Conservation (phyloP, 352 stramenopile species). For the Globisporangium radiosum region DNA sequence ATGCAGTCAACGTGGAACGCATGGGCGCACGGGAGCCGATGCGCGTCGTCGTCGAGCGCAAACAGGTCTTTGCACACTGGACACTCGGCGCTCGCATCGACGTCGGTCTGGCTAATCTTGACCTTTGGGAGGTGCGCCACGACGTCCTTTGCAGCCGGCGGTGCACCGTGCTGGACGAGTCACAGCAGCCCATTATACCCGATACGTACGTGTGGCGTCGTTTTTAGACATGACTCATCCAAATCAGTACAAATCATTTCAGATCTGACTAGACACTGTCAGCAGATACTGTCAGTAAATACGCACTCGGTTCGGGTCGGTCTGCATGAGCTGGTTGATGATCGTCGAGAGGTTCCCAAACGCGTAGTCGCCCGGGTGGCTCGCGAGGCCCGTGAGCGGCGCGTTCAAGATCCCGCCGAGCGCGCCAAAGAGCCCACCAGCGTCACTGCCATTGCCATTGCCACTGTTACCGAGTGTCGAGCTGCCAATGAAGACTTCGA, state of each 20-base stretch:
- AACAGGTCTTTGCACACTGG: constrained; percentile 86
- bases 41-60: constrained; percentile 65
- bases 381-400: constrained; percentile 20
- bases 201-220: constrained; percentile 3
- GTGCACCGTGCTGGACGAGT: constrained; percentile 57
- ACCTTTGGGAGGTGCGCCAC: constrained; percentile 71
- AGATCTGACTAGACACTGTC: neutral
- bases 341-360: constrained; percentile 80
- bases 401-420: constrained; percentile 46
- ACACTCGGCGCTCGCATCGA: constrained; percentile 73
- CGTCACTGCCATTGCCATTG: constrained; percentile 18
- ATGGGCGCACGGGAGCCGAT: constrained; percentile 69
- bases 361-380: constrained; percentile 76
- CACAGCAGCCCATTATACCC: neutral
- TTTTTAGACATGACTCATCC: neutral
- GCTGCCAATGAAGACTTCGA: constrained; percentile 80
- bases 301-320: constrained; percentile 78
- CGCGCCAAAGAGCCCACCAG: constrained; percentile 48
- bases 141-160: constrained; percentile 65
- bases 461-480: constrained; percentile 19
- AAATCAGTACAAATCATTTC: neutral
- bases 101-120: constrained; percentile 65
- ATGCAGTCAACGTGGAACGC: constrained; percentile 84
- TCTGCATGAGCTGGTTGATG: constrained; percentile 88
- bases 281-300: neutral